Evolutionary conservation across 768 basidiomycete species (phyloP).

Genomic region (Naematelia encephala): DNA sequence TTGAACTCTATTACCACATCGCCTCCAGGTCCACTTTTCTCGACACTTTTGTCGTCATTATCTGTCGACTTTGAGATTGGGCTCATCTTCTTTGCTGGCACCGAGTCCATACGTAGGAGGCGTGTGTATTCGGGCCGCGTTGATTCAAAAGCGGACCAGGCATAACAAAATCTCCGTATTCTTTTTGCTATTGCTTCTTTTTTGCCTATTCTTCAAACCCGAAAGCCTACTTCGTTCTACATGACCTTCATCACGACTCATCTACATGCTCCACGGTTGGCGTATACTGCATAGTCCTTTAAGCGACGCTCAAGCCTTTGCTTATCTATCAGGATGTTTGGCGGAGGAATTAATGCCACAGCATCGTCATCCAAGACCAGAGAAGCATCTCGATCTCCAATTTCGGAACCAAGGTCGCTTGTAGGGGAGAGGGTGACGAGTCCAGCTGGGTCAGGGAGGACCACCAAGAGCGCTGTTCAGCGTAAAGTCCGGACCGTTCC

Average conservation of each 20-base stretch:
- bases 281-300: not conserved
- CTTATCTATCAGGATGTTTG: not conserved
- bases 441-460: not conserved
- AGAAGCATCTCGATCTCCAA: not conserved
- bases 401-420: not conserved
- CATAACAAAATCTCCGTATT: not conserved
- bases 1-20: too few species aligned
- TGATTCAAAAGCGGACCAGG: not conserved
- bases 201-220: too few species aligned
- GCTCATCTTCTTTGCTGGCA: too few species aligned
- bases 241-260: not conserved
- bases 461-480: not conserved
- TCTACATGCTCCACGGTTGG: not conserved
- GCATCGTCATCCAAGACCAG: not conserved
- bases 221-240: not conserved
- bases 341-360: not conserved
- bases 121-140: too few species aligned
- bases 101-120: too few species aligned
- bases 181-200: not conserved
- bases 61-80: too few species aligned
- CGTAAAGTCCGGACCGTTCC: constrained; percentile 36
- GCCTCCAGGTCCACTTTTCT: too few species aligned
- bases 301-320: not conserved
- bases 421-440: not conserved
- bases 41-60: too few species aligned